Conservation (phyloP, 2,329 filamentous ascomycete genomes). For the Penicillium thymicola region DNA sequence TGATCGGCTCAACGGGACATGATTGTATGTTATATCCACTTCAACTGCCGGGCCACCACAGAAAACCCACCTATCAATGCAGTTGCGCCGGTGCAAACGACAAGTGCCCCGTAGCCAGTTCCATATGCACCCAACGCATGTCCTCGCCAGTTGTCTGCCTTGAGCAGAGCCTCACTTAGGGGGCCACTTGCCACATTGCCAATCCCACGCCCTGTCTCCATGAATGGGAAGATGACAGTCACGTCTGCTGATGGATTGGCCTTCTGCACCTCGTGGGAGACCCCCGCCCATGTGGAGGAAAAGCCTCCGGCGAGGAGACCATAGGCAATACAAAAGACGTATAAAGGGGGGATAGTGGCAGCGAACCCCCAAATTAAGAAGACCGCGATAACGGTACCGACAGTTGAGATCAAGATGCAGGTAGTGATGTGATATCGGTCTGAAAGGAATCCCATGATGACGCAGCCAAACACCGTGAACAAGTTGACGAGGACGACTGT, state of each 20-base stretch:
- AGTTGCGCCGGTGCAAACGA: slow-evolving; percentile 21
- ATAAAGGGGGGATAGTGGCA: slow-evolving; percentile 11
- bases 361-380: slow-evolving; percentile 24
- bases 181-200: slow-evolving; percentile 22
- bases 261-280: slow-evolving; percentile 17
- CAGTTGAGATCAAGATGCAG: slow-evolving; percentile 20
- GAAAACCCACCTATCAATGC: slow-evolving; percentile 18
- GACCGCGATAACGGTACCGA: slow-evolving; percentile 18
- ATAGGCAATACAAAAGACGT: slow-evolving; percentile 20
- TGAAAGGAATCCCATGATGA: slow-evolving; percentile 35
- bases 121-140: slow-evolving; percentile 17
- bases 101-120: slow-evolving; percentile 18
- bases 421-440: slow-evolving; percentile 22
- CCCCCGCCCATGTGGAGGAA: slow-evolving; percentile 22
- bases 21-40: slow-evolving; percentile 10
- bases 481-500: slow-evolving; percentile 32
- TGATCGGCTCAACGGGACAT: background rate
- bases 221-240: slow-evolving; percentile 23
- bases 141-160: slow-evolving; percentile 11
- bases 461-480: slow-evolving; percentile 30
- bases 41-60: slow-evolving; percentile 13
- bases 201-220: slow-evolving; percentile 22
- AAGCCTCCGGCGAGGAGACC: slow-evolving; percentile 20
- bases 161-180: slow-evolving; percentile 20
- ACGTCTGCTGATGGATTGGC: slow-evolving; percentile 16